phyloP scores from a whole-genome alignment of 345 rosid species.

The Sonneratia alba region DNA sequence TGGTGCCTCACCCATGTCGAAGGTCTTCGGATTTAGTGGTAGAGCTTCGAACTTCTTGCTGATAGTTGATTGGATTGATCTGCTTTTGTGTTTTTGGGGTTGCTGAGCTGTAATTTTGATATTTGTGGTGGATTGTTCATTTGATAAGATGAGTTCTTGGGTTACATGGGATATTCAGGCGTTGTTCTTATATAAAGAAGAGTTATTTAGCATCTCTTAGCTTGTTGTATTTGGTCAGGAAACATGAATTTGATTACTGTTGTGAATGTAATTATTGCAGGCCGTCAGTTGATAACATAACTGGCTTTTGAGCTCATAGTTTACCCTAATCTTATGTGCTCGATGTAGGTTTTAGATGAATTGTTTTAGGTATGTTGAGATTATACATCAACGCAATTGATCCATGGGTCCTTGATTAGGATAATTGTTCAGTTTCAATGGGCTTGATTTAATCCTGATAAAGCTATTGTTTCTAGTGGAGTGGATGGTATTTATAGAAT shows the following conservation, averaged over 20 bases:
- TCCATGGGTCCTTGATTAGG: too few species aligned
- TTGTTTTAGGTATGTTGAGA: too few species aligned
- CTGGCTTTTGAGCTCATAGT: too few species aligned
- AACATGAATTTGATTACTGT: constrained; percentile 4
- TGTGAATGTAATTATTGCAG: too few species aligned
- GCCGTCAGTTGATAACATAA: background rate
- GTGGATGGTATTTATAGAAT: too few species aligned
- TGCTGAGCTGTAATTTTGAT: background rate
- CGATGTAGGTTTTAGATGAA: too few species aligned
- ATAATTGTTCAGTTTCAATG: too few species aligned
- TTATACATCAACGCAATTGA: too few species aligned
- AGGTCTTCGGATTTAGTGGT: constrained; percentile 63
- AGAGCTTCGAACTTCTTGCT: constrained; percentile 8
- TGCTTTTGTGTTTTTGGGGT: background rate
- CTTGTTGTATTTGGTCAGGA: background rate
- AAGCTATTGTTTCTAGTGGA: too few species aligned
- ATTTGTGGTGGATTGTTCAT: background rate
- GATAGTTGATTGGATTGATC: background rate
- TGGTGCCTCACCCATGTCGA: constrained; percentile 61
- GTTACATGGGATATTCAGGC: background rate
- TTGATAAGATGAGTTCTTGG: background rate
- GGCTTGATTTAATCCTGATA: too few species aligned
- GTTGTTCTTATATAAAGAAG: background rate
- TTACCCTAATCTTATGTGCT: too few species aligned
- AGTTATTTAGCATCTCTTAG: background rate